Evolutionary conservation across 2,329 filamentous ascomycete species (phyloP).

Genomic region (Plectosphaerella cucumerina): DNA sequence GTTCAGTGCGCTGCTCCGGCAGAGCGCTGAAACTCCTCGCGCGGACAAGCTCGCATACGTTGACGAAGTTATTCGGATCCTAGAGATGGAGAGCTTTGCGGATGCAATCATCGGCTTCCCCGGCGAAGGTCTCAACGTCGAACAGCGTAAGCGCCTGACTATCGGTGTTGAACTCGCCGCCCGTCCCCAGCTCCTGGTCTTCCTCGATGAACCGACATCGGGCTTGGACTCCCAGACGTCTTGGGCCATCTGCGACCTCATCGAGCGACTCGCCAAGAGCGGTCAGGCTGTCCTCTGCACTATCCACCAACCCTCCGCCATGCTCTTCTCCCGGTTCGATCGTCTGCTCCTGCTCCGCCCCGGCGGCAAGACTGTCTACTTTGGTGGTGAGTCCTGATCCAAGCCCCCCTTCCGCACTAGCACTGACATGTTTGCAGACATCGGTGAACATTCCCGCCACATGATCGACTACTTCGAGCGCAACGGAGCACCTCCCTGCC

Average conservation of each 20-base stretch:
- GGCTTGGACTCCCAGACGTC: constrained; percentile 72
- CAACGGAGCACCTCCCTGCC: constrained; percentile 54
- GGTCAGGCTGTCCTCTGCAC: constrained; percentile 42
- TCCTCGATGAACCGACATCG: constrained; percentile 74
- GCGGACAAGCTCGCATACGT: constrained; percentile 22
- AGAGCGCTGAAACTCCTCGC: constrained; percentile 51
- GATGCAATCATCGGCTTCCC: constrained; percentile 66
- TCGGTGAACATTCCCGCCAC: constrained; percentile 37
- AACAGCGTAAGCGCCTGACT: constrained; percentile 55
- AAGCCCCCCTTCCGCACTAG: no score
- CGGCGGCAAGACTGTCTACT: constrained; percentile 56
- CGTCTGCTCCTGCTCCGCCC: constrained; percentile 49
- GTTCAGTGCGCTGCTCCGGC: constrained; percentile 64
- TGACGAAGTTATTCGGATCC: constrained; percentile 22
- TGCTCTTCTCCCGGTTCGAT: constrained; percentile 46
- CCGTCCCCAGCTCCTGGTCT: constrained; percentile 67
- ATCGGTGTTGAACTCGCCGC: constrained; percentile 75
- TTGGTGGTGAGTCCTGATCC: constrained; percentile 40
- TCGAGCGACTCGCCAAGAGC: constrained; percentile 56
- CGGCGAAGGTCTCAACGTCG: constrained; percentile 48
- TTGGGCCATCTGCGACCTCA: constrained; percentile 68
- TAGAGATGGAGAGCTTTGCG: constrained; percentile 56
- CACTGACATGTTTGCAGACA: constrained; percentile 1
- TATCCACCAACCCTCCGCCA: constrained; percentile 42
- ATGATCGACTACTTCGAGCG: constrained; percentile 55